Evolutionary conservation across 441 rosid species (phyloP).

Genomic region (Erodium texanum): DNA sequence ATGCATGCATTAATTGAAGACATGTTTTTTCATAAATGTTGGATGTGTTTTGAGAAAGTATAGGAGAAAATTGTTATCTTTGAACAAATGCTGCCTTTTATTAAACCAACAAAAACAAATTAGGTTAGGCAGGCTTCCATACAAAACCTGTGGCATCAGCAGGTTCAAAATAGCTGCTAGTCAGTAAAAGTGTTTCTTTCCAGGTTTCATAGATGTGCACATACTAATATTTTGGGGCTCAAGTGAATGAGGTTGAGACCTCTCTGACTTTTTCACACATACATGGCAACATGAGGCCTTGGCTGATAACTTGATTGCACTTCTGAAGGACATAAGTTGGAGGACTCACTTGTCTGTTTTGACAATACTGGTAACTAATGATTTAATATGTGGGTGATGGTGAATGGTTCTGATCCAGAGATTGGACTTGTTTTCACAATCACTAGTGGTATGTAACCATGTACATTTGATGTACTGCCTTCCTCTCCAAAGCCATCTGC

Average conservation of each 20-base stretch:
- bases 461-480: not conserved
- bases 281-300: not conserved
- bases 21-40: not conserved
- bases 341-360: not conserved
- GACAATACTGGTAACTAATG: not conserved
- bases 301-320: not conserved
- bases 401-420: not conserved
- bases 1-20: not conserved
- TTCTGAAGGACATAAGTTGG: not conserved
- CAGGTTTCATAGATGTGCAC: not conserved
- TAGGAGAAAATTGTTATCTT: not conserved
- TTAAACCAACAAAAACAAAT: not conserved
- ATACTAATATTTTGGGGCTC: not conserved
- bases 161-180: not conserved
- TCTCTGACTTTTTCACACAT: not conserved
- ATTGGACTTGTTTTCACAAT: not conserved
- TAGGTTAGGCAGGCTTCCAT: not conserved
- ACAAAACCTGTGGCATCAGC: not conserved
- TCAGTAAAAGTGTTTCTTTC: not conserved
- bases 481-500: not conserved
- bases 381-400: not conserved
- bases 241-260: not conserved
- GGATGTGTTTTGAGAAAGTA: not conserved
- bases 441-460: not conserved
- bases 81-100: not conserved